Evolutionary conservation across 2,329 filamentous ascomycete genomes (phyloP).

Genomic region (Hypoxylon sp.): DNA sequence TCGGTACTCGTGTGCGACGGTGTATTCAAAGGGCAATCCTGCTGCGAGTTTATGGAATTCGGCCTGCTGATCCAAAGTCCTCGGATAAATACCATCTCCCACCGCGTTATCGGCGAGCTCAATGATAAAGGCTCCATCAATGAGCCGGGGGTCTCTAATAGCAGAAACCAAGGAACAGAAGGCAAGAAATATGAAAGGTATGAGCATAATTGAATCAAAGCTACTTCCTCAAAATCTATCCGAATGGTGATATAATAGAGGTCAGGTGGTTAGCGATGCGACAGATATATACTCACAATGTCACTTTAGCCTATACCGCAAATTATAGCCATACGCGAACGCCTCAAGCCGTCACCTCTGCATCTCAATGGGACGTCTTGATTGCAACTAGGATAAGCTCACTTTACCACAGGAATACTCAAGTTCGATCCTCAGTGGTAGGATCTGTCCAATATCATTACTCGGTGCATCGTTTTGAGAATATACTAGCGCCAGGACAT

Average conservation of each 20-base stretch:
- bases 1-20: conserved; percentile 31
- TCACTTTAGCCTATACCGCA: conserved; percentile 39
- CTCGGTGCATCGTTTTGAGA: not conserved
- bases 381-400: conserved; percentile 20
- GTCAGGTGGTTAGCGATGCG: too few species aligned
- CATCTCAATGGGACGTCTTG: not conserved
- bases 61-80: conserved; percentile 15
- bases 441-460: not conserved
- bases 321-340: conserved; percentile 7
- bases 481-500: too few species aligned
- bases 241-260: not conserved
- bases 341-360: not conserved
- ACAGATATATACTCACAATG: conserved; percentile 17
- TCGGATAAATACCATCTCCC: conserved; percentile 8
- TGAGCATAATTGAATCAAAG: conserved; percentile 4
- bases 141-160: conserved; percentile 13
- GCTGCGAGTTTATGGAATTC: conserved; percentile 26
- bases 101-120: conserved; percentile 22
- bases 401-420: not conserved
- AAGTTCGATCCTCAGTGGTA: not conserved
- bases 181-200: conserved; percentile 1
- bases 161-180: conserved; percentile 7
- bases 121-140: conserved; percentile 35
- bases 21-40: conserved; percentile 26
- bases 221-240: too few species aligned